Conservation (phyloP, 805 yeast genomes). For the Yamadazyma ubonensis region DNA sequence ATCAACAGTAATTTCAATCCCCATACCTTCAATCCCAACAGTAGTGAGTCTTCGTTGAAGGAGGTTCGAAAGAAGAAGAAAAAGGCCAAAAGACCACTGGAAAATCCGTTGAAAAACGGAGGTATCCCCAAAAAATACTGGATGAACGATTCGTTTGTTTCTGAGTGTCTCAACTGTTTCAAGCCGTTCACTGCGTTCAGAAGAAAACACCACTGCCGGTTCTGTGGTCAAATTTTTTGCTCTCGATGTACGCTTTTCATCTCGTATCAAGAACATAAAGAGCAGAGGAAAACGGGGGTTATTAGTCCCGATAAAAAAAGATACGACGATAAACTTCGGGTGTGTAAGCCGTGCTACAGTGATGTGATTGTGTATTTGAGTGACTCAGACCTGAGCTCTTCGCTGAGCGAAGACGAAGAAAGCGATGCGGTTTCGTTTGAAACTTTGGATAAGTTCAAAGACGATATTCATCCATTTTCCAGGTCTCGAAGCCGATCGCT, state of each 20-base stretch:
- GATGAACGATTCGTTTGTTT: slow-evolving; percentile 94
- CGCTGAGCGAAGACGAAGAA: slow-evolving; percentile 31
- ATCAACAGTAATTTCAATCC: slow-evolving; percentile 27
- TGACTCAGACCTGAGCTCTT: slow-evolving; percentile 54
- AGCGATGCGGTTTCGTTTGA: slow-evolving; percentile 16
- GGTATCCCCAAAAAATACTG: slow-evolving; percentile 79
- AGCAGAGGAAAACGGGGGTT: slow-evolving; percentile 27
- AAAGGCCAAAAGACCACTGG: slow-evolving; percentile 31
- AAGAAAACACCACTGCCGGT: slow-evolving; percentile 90
- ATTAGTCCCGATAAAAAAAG: slow-evolving; percentile 31
- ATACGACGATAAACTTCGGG: slow-evolving; percentile 70
- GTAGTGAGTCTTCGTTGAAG: slow-evolving; percentile 27
- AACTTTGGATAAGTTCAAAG: slow-evolving; percentile 16
- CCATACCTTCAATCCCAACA: slow-evolving; percentile 33
- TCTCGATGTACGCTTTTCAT: slow-evolving; percentile 70
- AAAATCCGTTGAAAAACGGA: slow-evolving; percentile 45
- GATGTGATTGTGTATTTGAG: slow-evolving; percentile 69
- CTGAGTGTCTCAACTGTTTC: slow-evolving; percentile 83
- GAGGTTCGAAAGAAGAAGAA: slow-evolving; percentile 24
- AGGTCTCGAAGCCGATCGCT: slow-evolving; percentile 25
- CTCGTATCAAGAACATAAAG: slow-evolving; percentile 55
- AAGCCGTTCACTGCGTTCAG: slow-evolving; percentile 79
- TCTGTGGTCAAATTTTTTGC: slow-evolving; percentile 96
- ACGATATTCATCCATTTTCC: slow-evolving; percentile 25
- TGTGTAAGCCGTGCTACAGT: slow-evolving; percentile 73